Evolutionary conservation across 768 basidiomycete genomes (phyloP).

Genomic region (Chalciporus sphaerocephalus): DNA sequence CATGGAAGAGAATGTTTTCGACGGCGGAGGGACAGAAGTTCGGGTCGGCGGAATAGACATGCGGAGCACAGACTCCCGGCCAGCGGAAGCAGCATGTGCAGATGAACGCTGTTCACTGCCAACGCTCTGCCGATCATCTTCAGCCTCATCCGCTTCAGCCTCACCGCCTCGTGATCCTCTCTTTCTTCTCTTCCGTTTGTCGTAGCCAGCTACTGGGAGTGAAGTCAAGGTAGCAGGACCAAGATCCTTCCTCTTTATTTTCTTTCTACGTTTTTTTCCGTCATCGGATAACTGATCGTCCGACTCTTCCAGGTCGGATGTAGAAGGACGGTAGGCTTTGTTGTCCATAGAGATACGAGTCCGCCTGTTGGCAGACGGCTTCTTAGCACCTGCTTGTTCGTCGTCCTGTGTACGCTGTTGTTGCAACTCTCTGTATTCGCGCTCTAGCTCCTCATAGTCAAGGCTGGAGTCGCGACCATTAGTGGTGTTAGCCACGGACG

Average conservation of each 20-base stretch:
- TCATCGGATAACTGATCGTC: slow-evolving; percentile 56
- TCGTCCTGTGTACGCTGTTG: slow-evolving; percentile 22
- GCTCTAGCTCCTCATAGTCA: slow-evolving; percentile 76
- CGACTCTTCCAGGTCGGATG: slow-evolving; percentile 62
- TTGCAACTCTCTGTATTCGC: slow-evolving; percentile 46
- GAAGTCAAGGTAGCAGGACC: slow-evolving; percentile 56
- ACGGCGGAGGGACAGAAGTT: slow-evolving; percentile 40
- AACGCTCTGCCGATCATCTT: slow-evolving; percentile 45
- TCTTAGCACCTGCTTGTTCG: slow-evolving; percentile 30
- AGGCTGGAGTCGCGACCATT: slow-evolving; percentile 51
- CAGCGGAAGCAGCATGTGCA: slow-evolving; percentile 31
- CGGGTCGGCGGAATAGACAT: slow-evolving; percentile 37
- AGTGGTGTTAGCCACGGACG: slow-evolving; percentile 36
- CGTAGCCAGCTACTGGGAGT: slow-evolving; percentile 64
- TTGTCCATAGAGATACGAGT: slow-evolving; percentile 72
- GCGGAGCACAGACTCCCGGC: slow-evolving; percentile 31
- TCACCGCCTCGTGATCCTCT: slow-evolving; percentile 41
- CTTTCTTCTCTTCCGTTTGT: slow-evolving; percentile 57
- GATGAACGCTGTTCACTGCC: slow-evolving; percentile 35
- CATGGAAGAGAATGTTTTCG: slow-evolving; percentile 12
- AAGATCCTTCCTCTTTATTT: slow-evolving; percentile 47
- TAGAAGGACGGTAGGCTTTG: slow-evolving; percentile 71
- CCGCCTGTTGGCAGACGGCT: slow-evolving; percentile 36
- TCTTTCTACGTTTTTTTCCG: slow-evolving; percentile 48
- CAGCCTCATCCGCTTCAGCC: slow-evolving; percentile 35